Conservation (phyloP, 2,329 filamentous ascomycete genomes). For the Scedosporium dehoogii region DNA sequence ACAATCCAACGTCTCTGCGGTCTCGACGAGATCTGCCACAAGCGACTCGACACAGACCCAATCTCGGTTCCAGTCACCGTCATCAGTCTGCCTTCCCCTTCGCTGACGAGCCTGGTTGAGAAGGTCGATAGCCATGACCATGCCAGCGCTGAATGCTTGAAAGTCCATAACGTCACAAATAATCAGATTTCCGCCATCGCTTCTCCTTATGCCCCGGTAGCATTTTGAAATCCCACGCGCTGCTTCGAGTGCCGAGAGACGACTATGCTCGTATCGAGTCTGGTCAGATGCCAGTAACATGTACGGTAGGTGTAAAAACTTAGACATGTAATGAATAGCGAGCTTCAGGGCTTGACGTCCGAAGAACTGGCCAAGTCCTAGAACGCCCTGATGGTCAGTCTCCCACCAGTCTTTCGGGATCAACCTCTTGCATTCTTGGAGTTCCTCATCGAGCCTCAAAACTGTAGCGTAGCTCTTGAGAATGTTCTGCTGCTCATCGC, state of each 20-base stretch:
- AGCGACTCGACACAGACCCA: not conserved
- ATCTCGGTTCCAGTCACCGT: not conserved
- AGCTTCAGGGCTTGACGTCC: conserved; percentile 26
- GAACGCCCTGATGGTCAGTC: conserved; percentile 10
- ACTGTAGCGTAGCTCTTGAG: conserved; percentile 22
- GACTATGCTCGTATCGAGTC: conserved; percentile 25
- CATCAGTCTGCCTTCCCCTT: not conserved
- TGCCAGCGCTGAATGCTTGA: conserved; percentile 31
- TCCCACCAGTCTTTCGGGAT: conserved; percentile 1
- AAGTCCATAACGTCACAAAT: conserved; percentile 38
- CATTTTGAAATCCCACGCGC: conserved; percentile 27
- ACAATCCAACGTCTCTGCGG: conserved; percentile 21
- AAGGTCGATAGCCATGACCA: conserved; percentile 32
- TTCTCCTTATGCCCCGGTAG: conserved; percentile 22
- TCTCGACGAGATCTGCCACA: not conserved
- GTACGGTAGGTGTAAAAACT: conserved; percentile 34
- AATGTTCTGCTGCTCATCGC: not conserved
- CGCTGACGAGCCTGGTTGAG: conserved; percentile 19
- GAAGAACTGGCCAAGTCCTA: conserved; percentile 16
- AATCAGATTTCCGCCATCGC: conserved; percentile 6
- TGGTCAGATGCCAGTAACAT: conserved; percentile 28
- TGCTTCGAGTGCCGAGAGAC: conserved; percentile 26
- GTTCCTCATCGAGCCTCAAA: conserved; percentile 28
- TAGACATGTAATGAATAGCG: conserved; percentile 25
- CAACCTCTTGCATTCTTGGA: conserved; percentile 17